Evolutionary conservation across 176 grass and related monocot genomes (phyloP), one percentile per base, ranked within the genome.

Genomic region (Tuctoria greenei): DNA sequence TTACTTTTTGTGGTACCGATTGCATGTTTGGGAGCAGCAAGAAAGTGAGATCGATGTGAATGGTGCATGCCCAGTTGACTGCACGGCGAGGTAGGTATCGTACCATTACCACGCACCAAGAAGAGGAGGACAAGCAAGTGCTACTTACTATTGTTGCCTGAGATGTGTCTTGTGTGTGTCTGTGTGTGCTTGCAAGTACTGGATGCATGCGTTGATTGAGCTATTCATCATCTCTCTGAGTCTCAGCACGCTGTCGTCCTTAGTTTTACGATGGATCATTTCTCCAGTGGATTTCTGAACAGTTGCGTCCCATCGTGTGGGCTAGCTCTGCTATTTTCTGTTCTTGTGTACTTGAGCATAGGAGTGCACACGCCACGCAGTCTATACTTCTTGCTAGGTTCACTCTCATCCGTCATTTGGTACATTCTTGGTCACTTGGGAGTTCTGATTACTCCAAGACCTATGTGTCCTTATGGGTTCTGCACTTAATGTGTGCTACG

Each of bases 1-100:
- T 80, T 58, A 70, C 86, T 84, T 88, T 84, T 80, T 75, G 50
- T 76, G 75, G 76, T 80, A 60, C 76, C 41, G 23, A 62, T 79
- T 52, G 76, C 70, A 79, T 44, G 74, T n/a, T 68, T 60, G 41
- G 35, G 26, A 50, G 24, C 20, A 0, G 20, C 1, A 37, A 38
- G 12, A 23, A 17, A 58, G 63, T 51, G 61, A 82, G 69, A 73
- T 77, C 59, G 72, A 86, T 87, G 85, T 78, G 80, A 74, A 79
- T 41, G 74, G 74, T 82, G 67, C 42, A 87, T 87, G 85, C 24
- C 66, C 62, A 52, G 59, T 27, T 73, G 49, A 72, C 63, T 77
- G 67, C 67, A 73, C 25, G 60, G 44, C 25, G 67, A 56, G 45
- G 20, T 5, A 1, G 35, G 14, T 27, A 86, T n/a, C n/a, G n/a